Evolutionary conservation across 495 filamentous ascomycete species (phyloP).

Genomic region (Penicillium coprophilum): DNA sequence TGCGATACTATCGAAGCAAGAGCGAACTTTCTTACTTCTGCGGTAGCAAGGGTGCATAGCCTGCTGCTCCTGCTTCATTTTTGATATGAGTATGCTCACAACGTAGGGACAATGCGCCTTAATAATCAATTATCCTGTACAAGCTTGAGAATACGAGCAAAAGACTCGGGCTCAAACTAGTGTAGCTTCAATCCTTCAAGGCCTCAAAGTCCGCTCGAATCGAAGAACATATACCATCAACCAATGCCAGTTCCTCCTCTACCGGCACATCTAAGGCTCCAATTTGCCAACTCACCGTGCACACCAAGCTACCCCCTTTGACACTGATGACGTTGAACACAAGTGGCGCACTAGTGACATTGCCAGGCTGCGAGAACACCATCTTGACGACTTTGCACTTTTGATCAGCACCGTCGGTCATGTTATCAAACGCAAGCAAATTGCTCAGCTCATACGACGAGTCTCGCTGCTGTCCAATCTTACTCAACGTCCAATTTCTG

Average conservation of each 20-base stretch:
- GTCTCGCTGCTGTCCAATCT: slow-evolving; percentile 25
- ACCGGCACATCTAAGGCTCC: slow-evolving; percentile 22
- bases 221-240: slow-evolving; percentile 22
- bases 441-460: slow-evolving; percentile 32
- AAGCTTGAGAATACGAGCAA: background rate
- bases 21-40: too few relatives aligned
- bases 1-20: too few relatives aligned
- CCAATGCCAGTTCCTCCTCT: slow-evolving; percentile 16
- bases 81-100: too few relatives aligned
- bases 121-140: background rate
- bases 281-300: slow-evolving; percentile 26
- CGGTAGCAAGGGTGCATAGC: too few relatives aligned
- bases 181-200: background rate
- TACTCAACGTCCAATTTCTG: slow-evolving; percentile 21
- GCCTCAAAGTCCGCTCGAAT: slow-evolving; percentile 20
- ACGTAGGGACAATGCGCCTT: too few relatives aligned
- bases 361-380: slow-evolving; percentile 30
- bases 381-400: slow-evolving; percentile 28
- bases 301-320: slow-evolving; percentile 22
- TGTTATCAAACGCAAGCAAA: slow-evolving; percentile 24
- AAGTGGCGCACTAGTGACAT: slow-evolving; percentile 25
- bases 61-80: too few relatives aligned
- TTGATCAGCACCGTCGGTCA: slow-evolving; percentile 1
- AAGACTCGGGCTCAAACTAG: background rate
- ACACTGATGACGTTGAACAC: slow-evolving; percentile 31